Evolutionary conservation across 352 stramenopile genomes (phyloP), one percentile per base, ranked within the genome.

Genomic region (Globisporangium carolinianum): DNA sequence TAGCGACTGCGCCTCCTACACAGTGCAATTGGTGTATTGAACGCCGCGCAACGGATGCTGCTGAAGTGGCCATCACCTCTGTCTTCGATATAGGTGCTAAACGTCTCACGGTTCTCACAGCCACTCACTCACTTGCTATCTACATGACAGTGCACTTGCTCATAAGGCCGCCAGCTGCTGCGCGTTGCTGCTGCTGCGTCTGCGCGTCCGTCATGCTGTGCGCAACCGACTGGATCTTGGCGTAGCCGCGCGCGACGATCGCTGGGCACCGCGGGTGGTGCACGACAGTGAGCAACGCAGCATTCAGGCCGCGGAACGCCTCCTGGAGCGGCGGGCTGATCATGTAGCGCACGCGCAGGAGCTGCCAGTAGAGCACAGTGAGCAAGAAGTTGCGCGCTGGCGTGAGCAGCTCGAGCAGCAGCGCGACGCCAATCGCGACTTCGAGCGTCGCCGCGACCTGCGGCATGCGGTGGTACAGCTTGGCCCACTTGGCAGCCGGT

Each of bases 271-370:
- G 73, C 36, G 86, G 83, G 63, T 92, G 82, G 54, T 79, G 68
- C 50, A 82, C 74, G 42, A 90, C 11, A 37, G 66, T 62, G 39
- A 89, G 64, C 47, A 92, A 79, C 43, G 65, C 73, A 14, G 62
- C 51, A 67, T 96, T 86, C 17, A 96, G 65, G 32, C 66, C 57
- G 55, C 77, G 74, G 72, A 95, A 96, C 10, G 78, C 76, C 46
- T 94, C 78, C 65, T 93, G 84, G 38, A 96, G 69, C 64, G 88
- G 78, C 53, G 83, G 82, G 47, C 83, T 93, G 68, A 94, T 89
- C 87, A 96, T 96, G 75, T 96, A 96, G 62, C 87, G 85, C 68
- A 96, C 83, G 53, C 87, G 87, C 54, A 96, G 68, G 57, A 94
- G 73, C 71, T 96, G 87, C 87, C 87, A 96, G 76, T 92, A 95